A percentile compares a stretch with the other conserved stretches of the same genome.
phyloP scores from a whole-genome alignment of 75 land plant species.

The Ceratopteris richardii region DNA sequence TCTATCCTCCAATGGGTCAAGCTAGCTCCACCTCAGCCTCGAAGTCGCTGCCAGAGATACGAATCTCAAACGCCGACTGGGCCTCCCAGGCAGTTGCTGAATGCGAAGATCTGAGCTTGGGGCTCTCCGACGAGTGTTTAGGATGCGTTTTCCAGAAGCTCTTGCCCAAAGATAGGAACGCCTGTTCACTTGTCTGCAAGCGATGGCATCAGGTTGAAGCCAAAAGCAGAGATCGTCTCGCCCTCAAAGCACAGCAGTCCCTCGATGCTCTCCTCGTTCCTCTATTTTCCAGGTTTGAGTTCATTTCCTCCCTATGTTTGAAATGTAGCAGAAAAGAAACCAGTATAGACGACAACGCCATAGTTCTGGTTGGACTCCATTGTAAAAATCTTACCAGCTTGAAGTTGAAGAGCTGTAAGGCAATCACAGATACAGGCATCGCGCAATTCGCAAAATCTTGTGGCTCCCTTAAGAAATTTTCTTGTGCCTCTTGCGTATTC shows the following conservation, averaged over 20 bases:
- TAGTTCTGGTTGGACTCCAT: slow-evolving; percentile 21
- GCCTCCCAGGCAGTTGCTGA: no score
- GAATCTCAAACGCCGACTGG: no score
- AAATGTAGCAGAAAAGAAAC: slow-evolving; percentile 34
- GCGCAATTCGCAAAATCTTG: slow-evolving; percentile 25
- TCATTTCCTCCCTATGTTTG: slow-evolving; percentile 33
- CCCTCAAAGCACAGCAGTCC: slow-evolving; percentile 28
- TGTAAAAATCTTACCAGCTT: slow-evolving; percentile 29
- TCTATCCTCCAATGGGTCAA: no score
- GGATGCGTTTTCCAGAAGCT: slow-evolving; percentile 29
- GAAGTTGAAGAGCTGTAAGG: slow-evolving; percentile 50
- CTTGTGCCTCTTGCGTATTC: slow-evolving; percentile 38
- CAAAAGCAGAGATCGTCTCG: slow-evolving; percentile 26
- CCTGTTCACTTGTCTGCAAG: slow-evolving; percentile 44
- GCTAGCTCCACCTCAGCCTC: no score
- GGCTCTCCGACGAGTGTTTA: slow-evolving; percentile 46
- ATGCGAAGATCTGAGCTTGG: slow-evolving; percentile 18
- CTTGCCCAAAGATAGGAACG: slow-evolving; percentile 21
- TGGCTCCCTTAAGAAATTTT: slow-evolving; percentile 31
- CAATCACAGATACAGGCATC: slow-evolving; percentile 37
- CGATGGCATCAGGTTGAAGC: slow-evolving; percentile 40
- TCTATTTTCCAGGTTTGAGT: slow-evolving; percentile 21
- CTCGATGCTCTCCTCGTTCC: slow-evolving; percentile 16
- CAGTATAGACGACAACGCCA: slow-evolving; percentile 34
- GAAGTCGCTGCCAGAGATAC: no score